phyloP scores from a whole-genome alignment of 352 stramenopile genomes.

The Phytophthora melonis region DNA sequence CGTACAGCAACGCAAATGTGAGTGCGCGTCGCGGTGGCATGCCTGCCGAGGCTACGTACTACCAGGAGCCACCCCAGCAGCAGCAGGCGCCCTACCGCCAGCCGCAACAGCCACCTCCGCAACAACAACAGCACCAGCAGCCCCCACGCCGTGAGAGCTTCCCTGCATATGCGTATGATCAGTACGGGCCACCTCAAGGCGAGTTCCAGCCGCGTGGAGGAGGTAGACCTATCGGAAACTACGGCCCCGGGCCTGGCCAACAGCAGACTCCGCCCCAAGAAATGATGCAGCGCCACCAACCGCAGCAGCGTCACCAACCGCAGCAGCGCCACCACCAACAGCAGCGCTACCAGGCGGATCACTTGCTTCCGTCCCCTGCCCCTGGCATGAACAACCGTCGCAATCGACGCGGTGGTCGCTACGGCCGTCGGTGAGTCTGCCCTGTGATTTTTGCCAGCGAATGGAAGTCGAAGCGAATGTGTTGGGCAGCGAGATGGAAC shows the following conservation, averaged over 20 bases:
- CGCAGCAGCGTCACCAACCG: conserved; percentile 8
- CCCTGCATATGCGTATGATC: conserved; percentile 41
- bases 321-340: conserved; percentile 29
- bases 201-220: conserved; percentile 44
- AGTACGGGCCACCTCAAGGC: conserved; percentile 41
- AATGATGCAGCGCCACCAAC: conserved; percentile 24
- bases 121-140: conserved; percentile 22
- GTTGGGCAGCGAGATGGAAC: conserved; percentile 3
- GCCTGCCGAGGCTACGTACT: conserved; percentile 35
- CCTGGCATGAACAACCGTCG: conserved; percentile 34
- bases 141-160: conserved; percentile 33
- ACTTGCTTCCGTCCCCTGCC: conserved; percentile 40
- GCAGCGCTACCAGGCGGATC: conserved; percentile 35
- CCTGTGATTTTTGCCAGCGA: neutral
- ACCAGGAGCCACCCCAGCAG: conserved; percentile 36
- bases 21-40: conserved; percentile 32
- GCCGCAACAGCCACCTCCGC: conserved; percentile 17
- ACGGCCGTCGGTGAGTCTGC: conserved; percentile 31
- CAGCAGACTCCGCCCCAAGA: conserved; percentile 37
- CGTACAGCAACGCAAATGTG: conserved; percentile 17
- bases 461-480: neutral
- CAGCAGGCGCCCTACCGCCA: conserved; percentile 34
- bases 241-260: conserved; percentile 30
- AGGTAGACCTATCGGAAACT: conserved; percentile 32
- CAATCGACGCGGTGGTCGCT: conserved; percentile 46